A percentile compares a stretch with the other conserved stretches of the same genome.
These are phyloP conservation scores for Mycena albidolilacea DNA, from an alignment of 768 basidiomycete genomes.

Conservation along the genomic window DNA sequence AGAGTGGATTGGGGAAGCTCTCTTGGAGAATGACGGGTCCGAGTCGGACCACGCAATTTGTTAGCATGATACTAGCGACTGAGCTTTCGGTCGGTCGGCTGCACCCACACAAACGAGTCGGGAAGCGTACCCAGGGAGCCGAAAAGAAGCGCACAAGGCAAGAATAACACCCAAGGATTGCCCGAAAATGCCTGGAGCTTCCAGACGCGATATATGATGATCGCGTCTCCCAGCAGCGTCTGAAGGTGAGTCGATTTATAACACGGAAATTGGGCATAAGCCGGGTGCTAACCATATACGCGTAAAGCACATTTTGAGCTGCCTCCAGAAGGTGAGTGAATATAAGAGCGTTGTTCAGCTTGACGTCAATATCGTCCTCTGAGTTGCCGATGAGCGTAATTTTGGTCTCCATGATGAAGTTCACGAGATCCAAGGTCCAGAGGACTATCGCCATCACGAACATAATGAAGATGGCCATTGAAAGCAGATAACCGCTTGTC, in stretches of 20 bases:
- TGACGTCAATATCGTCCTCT: conserved; percentile 5
- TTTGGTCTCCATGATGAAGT: conserved; percentile 10
- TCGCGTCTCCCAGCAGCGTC: conserved; percentile 5
- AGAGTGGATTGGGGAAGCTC: not conserved
- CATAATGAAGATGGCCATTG: not conserved
- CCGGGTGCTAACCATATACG: conserved; percentile 20
- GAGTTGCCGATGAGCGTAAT: conserved; percentile 16
- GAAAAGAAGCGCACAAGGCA: conserved; percentile 6
- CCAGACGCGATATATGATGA: conserved; percentile 5
- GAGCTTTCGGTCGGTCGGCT: not conserved
- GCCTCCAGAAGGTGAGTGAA: conserved; percentile 16
- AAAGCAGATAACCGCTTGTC: not conserved
- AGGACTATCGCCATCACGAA: conserved; percentile 2
- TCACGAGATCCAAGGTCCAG: conserved; percentile 6
- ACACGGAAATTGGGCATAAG: not conserved
- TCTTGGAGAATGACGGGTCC: not conserved
- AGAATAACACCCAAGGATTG: not conserved
- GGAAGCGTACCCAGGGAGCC: conserved; percentile 5
- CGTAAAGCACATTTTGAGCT: conserved; percentile 19
- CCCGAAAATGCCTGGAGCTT: conserved; percentile 8
- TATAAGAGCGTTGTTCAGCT: not conserved
- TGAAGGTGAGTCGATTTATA: not conserved
- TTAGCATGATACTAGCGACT: conserved; percentile 1
- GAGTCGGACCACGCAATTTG: not conserved
- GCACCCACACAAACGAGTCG: not conserved